Evolutionary conservation across 306 rosid species (phyloP), one percentile per base, ranked within the genome.

Genomic region (Psophocarpus tetragonolobus): DNA sequence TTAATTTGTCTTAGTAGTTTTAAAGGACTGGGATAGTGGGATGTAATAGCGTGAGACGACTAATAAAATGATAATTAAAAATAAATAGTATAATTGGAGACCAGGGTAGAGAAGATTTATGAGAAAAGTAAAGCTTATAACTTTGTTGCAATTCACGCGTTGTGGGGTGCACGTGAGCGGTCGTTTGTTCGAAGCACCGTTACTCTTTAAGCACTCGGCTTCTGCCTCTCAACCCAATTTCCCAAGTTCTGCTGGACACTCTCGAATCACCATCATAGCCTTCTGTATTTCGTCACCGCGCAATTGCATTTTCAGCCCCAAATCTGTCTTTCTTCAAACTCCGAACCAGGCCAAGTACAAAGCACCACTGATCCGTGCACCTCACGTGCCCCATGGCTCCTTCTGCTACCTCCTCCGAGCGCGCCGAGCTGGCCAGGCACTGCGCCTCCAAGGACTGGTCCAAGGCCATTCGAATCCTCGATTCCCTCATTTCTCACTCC

Each of bases 381-480:
- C 79, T 67, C 74, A 39, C 36, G 51, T 39, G 50, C 47, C 35
- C 3, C n/a, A 71, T 91, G 97, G 86, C 87, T 63, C 69, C 92
- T 45, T 76, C 85, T 23, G 41, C 17, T 5, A 10, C 35, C 63
- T 50, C 74, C 86, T 87, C 94, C 35, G 90, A 90, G 87, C 84
- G 98, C 60, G 85, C 75, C 33, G 90, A 94, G 82, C 87, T 94
- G 3, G 94, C 96, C 77, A 89, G 81, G 84, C 92, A 87, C 54
- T 94, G 97, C 67, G 80, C 86, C 89, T 89, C 91, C 27, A 90
- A 86, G 80, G 93, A 94, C 84, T 94, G 97, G 98, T 90, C 97
- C 88, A 94, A 90, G 71, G 98, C 98, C 69, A 92, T 94, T 81
- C 88, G 96, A 81, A 81, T 92, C 79, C 91, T 94, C 64, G 97